Evolutionary conservation across 305 asterid genomes (phyloP).

Genomic region (Rubia occidens): DNA sequence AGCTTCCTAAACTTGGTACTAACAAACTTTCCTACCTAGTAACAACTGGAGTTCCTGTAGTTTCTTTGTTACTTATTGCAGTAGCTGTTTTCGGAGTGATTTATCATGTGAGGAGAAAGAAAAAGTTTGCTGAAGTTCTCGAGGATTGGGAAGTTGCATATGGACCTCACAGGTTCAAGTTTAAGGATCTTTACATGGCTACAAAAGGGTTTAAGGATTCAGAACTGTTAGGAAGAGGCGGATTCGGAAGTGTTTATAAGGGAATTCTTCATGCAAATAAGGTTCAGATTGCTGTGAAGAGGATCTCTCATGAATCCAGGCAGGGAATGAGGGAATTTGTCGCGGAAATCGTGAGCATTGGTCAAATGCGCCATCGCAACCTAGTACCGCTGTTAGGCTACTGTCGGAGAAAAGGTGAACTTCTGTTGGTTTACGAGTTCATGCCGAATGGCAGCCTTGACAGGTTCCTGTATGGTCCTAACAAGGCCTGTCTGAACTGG

Average conservation of each 20-base stretch:
- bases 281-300: slow-evolving; percentile 4
- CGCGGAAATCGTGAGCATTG: slow-evolving; percentile 6
- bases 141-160: slow-evolving; percentile 9
- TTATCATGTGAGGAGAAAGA: slow-evolving; percentile 1
- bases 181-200: slow-evolving; percentile 2
- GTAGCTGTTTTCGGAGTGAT: not conserved
- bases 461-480: not conserved
- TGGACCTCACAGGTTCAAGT: slow-evolving; percentile 11
- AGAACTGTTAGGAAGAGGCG: not conserved
- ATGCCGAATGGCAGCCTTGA: slow-evolving; percentile 5
- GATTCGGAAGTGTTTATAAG: slow-evolving; percentile 5
- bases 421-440: slow-evolving; percentile 5
- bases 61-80: not conserved
- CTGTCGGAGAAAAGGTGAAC: slow-evolving; percentile 1
- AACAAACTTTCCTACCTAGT: slow-evolving; percentile 1
- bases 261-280: not conserved
- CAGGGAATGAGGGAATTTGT: slow-evolving; percentile 10
- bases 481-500: slow-evolving; percentile 1
- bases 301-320: slow-evolving; percentile 7
- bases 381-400: not conserved
- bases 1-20: slow-evolving; percentile 1
- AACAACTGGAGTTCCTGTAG: not conserved
- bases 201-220: slow-evolving; percentile 8
- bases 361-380: slow-evolving; percentile 10
- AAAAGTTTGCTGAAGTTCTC: slow-evolving; percentile 11